These are phyloP conservation scores for Edaphochlamys debaryana DNA, from an alignment of 139 green algal species.

Conservation along the genomic window DNA sequence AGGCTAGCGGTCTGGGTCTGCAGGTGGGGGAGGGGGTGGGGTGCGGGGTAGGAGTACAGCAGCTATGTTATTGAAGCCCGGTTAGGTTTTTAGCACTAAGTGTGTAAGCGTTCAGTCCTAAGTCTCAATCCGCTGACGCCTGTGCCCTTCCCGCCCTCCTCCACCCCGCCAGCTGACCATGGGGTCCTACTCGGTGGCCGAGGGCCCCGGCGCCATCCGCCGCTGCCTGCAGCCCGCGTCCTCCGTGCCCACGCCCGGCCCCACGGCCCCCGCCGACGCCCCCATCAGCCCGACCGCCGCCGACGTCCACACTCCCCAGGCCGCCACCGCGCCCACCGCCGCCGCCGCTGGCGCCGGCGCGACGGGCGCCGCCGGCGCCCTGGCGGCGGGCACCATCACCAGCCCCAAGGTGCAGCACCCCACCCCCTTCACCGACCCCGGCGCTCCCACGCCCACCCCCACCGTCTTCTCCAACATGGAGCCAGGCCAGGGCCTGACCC, in stretches of 20 bases:
- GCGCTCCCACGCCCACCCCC: too few species aligned
- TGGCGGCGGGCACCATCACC: not conserved
- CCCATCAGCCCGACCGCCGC: slow-evolving; percentile 5
- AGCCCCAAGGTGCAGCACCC: not conserved
- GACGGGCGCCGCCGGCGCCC: too few species aligned
- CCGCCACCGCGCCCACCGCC: not conserved
- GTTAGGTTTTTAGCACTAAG: too few species aligned
- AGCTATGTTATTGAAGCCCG: too few species aligned
- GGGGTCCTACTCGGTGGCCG: not conserved
- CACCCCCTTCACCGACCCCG: too few species aligned
- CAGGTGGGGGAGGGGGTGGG: not conserved
- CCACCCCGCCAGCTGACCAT: slow-evolving; percentile 7
- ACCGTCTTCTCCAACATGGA: too few species aligned
- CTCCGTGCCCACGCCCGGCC: not conserved
- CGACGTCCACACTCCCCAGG: not conserved
- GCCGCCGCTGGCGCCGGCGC: not conserved
- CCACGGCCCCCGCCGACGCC: slow-evolving; percentile 15
- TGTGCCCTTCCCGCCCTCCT: not conserved
- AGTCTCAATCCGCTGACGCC: not conserved
- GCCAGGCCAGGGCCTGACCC: too few species aligned
- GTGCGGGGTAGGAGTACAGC: not conserved
- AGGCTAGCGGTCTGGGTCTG: slow-evolving; percentile 11
- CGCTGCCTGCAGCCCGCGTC: not conserved
- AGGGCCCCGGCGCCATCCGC: slow-evolving; percentile 23
- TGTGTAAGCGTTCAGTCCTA: too few species aligned